phyloP scores from a whole-genome alignment of 805 yeast species.

The Yamadazyma sp. region DNA sequence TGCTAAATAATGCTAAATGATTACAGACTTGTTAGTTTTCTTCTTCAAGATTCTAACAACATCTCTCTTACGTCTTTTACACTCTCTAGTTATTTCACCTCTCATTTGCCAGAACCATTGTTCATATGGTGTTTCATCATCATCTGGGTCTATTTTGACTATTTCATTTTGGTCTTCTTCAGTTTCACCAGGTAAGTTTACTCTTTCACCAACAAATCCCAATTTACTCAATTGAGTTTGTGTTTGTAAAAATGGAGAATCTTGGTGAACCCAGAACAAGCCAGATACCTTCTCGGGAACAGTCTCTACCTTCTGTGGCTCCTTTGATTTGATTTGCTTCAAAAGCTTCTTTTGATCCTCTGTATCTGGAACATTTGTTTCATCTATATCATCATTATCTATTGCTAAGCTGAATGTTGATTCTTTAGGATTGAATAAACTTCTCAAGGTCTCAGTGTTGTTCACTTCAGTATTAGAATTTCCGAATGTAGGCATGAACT shows the following conservation, averaged over 20 bases:
- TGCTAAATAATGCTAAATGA: slow-evolving; percentile 1
- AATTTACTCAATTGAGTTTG: slow-evolving; percentile 76
- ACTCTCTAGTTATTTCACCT: slow-evolving; percentile 73
- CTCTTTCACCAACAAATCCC: slow-evolving; percentile 28
- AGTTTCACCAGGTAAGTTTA: slow-evolving; percentile 36
- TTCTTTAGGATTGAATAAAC: slow-evolving; percentile 47
- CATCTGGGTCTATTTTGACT: slow-evolving; percentile 15
- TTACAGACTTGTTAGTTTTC: slow-evolving; percentile 17
- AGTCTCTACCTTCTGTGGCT: slow-evolving; percentile 2
- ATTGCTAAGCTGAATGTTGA: slow-evolving; percentile 39
- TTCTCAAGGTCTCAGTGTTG: slow-evolving; percentile 59
- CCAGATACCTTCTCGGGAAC: slow-evolving; percentile 29
- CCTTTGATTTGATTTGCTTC: slow-evolving; percentile 24
- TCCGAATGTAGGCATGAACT: slow-evolving; percentile 57
- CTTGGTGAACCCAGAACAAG: slow-evolving; percentile 76
- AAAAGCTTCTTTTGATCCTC: slow-evolving; percentile 23
- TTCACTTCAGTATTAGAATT: not conserved
- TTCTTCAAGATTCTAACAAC: slow-evolving; percentile 58
- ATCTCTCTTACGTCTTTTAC: slow-evolving; percentile 75
- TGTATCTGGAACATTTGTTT: slow-evolving; percentile 15
- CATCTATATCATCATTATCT: slow-evolving; percentile 43
- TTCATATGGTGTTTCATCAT: slow-evolving; percentile 54
- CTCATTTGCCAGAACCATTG: slow-evolving; percentile 80
- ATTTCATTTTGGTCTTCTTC: slow-evolving; percentile 11
- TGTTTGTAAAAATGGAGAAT: slow-evolving; percentile 82